Percentiles rank a stretch among this genome's conserved stretches.
Conservation (phyloP, 2,329 filamentous ascomycete genomes). For the Ophiognomonia clavigignenti-juglandacearum region DNA sequence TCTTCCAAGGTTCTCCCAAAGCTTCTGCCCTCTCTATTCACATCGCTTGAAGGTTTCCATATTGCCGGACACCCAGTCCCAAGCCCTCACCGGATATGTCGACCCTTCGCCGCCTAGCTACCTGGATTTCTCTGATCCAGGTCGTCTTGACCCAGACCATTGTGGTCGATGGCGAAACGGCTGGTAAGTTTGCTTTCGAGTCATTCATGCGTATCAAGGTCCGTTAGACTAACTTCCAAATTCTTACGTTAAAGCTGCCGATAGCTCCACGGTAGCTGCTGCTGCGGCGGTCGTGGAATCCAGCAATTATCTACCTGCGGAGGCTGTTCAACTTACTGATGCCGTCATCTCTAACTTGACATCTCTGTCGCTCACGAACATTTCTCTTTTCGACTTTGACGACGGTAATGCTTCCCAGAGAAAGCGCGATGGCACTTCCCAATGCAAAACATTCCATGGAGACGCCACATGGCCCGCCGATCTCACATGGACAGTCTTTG, state of each 20-base stretch:
- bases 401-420: background rate
- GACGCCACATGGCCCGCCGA: constrained; percentile 49
- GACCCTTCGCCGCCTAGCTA: too few species aligned
- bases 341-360: background rate
- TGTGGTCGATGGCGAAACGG: background rate
- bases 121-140: background rate
- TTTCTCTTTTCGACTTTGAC: constrained; percentile 1
- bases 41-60: too few species aligned
- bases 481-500: constrained; percentile 43
- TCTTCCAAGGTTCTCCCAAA: too few species aligned
- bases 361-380: background rate
- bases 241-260: background rate
- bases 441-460: constrained; percentile 33
- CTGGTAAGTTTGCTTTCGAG: background rate
- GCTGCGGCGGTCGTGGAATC: background rate
- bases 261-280: background rate
- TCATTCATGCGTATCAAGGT: background rate
- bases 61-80: too few species aligned
- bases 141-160: background rate
- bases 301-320: background rate
- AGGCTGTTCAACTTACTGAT: constrained; percentile 3
- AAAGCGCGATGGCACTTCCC: background rate
- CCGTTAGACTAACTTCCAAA: background rate
- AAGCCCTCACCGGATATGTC: too few species aligned
- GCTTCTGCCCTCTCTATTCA: too few species aligned